phyloP scores from a whole-genome alignment of 805 yeast genomes.

The Cyberlindnera euphorbiae region DNA sequence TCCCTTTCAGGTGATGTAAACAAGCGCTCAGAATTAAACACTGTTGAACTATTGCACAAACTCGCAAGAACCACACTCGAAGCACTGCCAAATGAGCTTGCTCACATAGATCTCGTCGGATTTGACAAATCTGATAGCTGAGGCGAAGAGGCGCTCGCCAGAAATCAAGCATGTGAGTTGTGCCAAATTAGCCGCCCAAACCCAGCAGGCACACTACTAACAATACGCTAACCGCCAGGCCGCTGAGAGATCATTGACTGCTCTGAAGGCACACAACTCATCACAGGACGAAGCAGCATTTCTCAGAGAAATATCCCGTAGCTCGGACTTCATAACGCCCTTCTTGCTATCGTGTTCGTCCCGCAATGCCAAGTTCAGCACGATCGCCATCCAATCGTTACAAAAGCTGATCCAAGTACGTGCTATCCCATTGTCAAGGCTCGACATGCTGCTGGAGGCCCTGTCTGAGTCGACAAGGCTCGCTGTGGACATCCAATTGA shows the following conservation, averaged over 20 bases:
- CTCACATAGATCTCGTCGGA: slow-evolving; percentile 51
- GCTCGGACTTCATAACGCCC: slow-evolving; percentile 59
- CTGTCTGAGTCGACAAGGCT: slow-evolving; percentile 69
- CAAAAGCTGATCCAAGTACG: slow-evolving; percentile 52
- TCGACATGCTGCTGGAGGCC: slow-evolving; percentile 58
- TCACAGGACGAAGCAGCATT: slow-evolving; percentile 26
- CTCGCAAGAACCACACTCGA: too few relatives aligned
- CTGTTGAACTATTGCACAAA: too few relatives aligned
- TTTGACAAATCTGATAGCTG: slow-evolving; percentile 54
- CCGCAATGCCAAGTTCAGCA: slow-evolving; percentile 67
- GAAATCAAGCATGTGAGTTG: slow-evolving; percentile 56
- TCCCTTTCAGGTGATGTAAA: too few relatives aligned
- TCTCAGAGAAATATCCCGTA: slow-evolving; percentile 34
- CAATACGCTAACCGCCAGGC: slow-evolving; percentile 19
- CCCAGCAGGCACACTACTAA: too few relatives aligned
- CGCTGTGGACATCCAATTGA: slow-evolving; percentile 79
- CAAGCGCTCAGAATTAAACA: too few relatives aligned
- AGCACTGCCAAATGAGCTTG: slow-evolving; percentile 32
- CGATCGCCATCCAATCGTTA: slow-evolving; percentile 67
- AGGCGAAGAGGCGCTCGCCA: slow-evolving; percentile 63
- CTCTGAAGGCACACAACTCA: slow-evolving; percentile 34
- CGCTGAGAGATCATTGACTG: slow-evolving; percentile 46
- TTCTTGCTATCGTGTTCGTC: slow-evolving; percentile 69
- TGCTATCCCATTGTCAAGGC: slow-evolving; percentile 48
- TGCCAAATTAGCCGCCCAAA: too few relatives aligned